These are phyloP conservation scores for Euphorbia corollata DNA, from an alignment of 441 rosid genomes.

Conservation along the genomic window DNA sequence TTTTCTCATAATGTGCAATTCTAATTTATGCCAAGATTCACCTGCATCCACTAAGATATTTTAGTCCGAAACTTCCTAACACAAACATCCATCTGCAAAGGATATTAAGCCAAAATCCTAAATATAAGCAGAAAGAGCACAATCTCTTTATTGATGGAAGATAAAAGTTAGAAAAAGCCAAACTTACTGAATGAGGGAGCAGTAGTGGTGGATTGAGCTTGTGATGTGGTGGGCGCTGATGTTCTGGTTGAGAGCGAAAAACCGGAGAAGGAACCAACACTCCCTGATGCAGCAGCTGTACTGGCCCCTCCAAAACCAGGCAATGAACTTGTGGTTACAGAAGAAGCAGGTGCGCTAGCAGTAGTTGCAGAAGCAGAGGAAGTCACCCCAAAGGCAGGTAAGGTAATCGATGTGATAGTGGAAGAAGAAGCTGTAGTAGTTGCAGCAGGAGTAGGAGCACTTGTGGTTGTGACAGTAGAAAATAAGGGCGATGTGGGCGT, in stretches of 20 bases:
- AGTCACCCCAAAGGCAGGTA: constrained; percentile 40
- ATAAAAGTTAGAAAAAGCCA: constrained; percentile 9
- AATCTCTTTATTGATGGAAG: neutral
- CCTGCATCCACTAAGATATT: neutral
- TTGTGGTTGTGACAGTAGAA: constrained; percentile 54
- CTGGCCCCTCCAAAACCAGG: constrained; percentile 39
- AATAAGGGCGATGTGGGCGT: constrained; percentile 32
- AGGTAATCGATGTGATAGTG: constrained; percentile 27
- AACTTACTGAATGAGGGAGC: constrained; percentile 51
- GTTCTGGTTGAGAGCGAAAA: constrained; percentile 47
- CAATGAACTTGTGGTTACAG: constrained; percentile 43
- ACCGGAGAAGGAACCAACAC: constrained; percentile 44
- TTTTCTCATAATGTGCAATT: neutral
- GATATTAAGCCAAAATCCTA: neutral
- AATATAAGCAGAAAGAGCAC: neutral
- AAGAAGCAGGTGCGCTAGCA: constrained; percentile 26
- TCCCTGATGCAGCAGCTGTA: constrained; percentile 40
- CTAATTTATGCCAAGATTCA: neutral
- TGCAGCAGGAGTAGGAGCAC: constrained; percentile 45
- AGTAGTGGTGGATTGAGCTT: constrained; percentile 35
- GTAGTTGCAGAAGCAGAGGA: constrained; percentile 32
- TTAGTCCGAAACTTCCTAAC: neutral
- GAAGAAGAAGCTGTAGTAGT: constrained; percentile 33
- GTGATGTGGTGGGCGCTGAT: constrained; percentile 39
- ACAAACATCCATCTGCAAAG: neutral